Evolutionary conservation across 148 eudicot species (phyloP).

Genomic region (Heliamphora exappendiculata): DNA sequence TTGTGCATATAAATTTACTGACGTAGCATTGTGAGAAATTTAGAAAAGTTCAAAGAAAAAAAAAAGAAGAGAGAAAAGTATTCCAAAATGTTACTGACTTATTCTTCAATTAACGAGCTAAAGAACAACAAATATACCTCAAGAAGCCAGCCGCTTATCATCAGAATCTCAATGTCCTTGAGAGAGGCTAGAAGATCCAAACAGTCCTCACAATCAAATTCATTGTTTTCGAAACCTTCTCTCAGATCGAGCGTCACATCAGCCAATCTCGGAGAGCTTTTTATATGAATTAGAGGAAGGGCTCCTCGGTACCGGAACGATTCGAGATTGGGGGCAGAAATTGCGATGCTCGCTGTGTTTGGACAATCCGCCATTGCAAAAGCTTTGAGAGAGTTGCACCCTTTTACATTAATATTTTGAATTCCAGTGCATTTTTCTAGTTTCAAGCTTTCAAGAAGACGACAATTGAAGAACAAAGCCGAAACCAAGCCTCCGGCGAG

Average conservation of each 20-base stretch:
- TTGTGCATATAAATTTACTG: neutral
- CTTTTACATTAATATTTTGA: conserved; percentile 5
- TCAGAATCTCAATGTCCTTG: conserved; percentile 15
- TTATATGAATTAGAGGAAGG: neutral
- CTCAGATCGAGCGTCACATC: conserved; percentile 17
- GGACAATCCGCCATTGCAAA: conserved; percentile 9
- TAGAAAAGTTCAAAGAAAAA: neutral
- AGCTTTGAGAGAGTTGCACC: conserved; percentile 1
- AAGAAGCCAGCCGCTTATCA: conserved; percentile 21
- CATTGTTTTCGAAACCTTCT: conserved; percentile 7
- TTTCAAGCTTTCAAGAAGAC: neutral
- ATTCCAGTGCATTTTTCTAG: conserved; percentile 7
- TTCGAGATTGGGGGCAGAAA: conserved; percentile 17
- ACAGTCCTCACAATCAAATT: conserved; percentile 23
- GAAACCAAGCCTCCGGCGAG: neutral
- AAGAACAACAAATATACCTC: conserved; percentile 8
- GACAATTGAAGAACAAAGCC: neutral
- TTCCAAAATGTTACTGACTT: no score
- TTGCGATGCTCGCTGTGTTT: neutral
- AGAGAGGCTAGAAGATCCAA: conserved; percentile 14
- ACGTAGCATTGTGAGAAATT: neutral
- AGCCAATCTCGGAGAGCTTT: neutral
- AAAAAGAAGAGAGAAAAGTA: no score
- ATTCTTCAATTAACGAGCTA: no score
- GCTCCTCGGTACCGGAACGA: conserved; percentile 15